phyloP scores from a whole-genome alignment of 352 stramenopile genomes.

The Globisporangium recalcitrans region DNA sequence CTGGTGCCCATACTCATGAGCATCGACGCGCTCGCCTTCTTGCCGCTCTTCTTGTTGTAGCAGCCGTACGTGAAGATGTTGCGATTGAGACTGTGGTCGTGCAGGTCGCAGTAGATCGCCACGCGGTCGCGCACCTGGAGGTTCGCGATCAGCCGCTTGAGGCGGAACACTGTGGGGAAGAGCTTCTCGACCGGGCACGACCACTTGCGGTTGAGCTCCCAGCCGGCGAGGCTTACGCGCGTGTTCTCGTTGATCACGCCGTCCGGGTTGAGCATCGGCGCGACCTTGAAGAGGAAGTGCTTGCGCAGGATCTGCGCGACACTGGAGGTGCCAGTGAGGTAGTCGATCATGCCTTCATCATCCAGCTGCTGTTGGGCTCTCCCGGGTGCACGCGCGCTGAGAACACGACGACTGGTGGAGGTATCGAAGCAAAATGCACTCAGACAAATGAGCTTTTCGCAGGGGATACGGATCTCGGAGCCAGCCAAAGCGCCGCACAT shows the following conservation, averaged over 20 bases:
- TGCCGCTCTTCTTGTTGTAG: conserved; percentile 37
- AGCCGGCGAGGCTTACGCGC: conserved; percentile 79
- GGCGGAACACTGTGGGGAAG: conserved; percentile 75
- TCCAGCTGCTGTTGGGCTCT: conserved; percentile 87
- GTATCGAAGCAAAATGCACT: not conserved
- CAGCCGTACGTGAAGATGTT: conserved; percentile 88
- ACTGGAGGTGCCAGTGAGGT: conserved; percentile 62
- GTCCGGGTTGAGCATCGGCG: conserved; percentile 92
- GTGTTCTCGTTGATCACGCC: conserved; percentile 92
- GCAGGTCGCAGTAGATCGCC: conserved; percentile 79
- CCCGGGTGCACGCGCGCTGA: conserved; percentile 86
- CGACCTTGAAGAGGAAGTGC: conserved; percentile 87
- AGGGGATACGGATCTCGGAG: too few relatives aligned
- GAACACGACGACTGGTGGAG: conserved; percentile 65
- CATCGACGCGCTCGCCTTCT: conserved; percentile 8
- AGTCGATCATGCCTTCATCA: conserved; percentile 92
- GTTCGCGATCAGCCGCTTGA: conserved; percentile 64
- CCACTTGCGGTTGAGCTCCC: conserved; percentile 83
- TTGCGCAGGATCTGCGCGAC: conserved; percentile 63
- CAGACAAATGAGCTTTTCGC: not conserved
- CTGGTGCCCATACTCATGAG: not conserved
- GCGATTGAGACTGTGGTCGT: conserved; percentile 76
- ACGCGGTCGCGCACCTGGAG: conserved; percentile 58
- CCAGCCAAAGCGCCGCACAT: too few relatives aligned
- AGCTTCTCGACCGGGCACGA: conserved; percentile 68